These are phyloP conservation scores for Acanthamoeba castellanii DNA, from an alignment of 208 protist species.

Conservation along the genomic window DNA sequence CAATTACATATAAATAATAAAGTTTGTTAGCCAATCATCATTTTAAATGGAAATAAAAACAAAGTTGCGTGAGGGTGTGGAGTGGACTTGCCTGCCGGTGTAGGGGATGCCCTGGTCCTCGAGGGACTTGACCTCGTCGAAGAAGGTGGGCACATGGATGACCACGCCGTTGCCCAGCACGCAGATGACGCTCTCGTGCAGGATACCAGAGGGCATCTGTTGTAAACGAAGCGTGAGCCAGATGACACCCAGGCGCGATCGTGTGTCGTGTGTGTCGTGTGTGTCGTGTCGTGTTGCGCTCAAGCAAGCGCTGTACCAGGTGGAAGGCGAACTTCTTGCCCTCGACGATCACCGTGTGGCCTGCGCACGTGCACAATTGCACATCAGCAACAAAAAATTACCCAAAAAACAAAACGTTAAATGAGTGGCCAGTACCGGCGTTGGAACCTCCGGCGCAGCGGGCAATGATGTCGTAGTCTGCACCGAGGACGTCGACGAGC, in stretches of 20 bases:
- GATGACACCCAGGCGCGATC: not conserved
- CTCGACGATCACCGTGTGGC: slow-evolving; percentile 90
- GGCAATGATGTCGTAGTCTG: slow-evolving; percentile 85
- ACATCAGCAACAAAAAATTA: not conserved
- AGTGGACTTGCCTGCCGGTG: slow-evolving; percentile 63
- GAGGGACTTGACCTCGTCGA: slow-evolving; percentile 86
- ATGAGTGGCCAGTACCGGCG: slow-evolving; percentile 71
- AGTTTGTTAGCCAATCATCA: not conserved
- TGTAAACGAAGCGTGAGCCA: not conserved
- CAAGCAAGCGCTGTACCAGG: slow-evolving; percentile 29
- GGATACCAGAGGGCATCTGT: slow-evolving; percentile 84
- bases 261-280: slow-evolving; percentile 1
- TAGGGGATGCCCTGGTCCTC: slow-evolving; percentile 81
- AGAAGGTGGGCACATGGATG: slow-evolving; percentile 88
- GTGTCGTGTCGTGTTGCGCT: too few relatives aligned
- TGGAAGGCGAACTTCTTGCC: slow-evolving; percentile 89
- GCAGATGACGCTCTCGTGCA: slow-evolving; percentile 77
- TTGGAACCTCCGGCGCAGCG: slow-evolving; percentile 90
- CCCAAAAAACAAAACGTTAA: not conserved
- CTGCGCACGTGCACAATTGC: slow-evolving; percentile 69
- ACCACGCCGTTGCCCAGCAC: slow-evolving; percentile 89
- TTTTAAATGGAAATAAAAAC: too few relatives aligned
- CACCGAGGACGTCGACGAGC: slow-evolving; percentile 90
- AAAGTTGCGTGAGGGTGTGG: not conserved
- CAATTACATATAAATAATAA: too few relatives aligned